Base-by-base conservation (phyloP, 1,284 basidiomycete genomes). In the Volvariella surrecta region DNA sequence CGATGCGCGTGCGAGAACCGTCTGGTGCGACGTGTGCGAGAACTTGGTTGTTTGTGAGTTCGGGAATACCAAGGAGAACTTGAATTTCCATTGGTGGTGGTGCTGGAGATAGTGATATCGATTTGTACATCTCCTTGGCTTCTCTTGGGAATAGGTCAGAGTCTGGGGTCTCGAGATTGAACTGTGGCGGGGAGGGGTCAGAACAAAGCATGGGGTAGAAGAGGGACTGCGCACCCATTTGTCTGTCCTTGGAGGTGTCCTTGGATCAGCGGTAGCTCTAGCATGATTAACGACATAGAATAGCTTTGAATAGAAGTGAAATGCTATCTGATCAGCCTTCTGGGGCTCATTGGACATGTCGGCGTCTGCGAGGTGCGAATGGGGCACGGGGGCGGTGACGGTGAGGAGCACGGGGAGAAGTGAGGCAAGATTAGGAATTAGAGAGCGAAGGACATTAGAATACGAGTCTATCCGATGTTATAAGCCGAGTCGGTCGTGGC, bases 291-390 rank as follows among this genome's bases (percentile, higher is more conserved):
- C 69, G 52, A 85, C 73, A 53, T 82, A 75, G 56, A 74, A 76
- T 47, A 88, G 76, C 67, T 89, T 89, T 44, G 77, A 73, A 64
- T 85, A 88, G 62, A 86, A 78, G 57, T 79, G 77, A 61, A 81
- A 76, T 44, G 82, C 80, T 57, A 89, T 88, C 70, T 87, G 83
- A 72, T 89, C 83, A 50, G 83, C 80, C 68, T 78, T 86, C 60
- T 75, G 73, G 52, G 65, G 70, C 61, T 81, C 76, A 56, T 61
- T 56, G 53, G 60, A 62, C 58, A 62, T 60, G 43, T 53, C 50
- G 46, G 6, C 24, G 24, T 28, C 24, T 6, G 24, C 11, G 24
- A 28, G 24, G 6, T 28, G 24, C 24, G 11, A 28, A 28, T 11
- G 24, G 6, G 24, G 24, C 24, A 28, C 24, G 11, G 24, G 11